A percentile compares a stretch with the other conserved stretches of the same genome.
These are phyloP conservation scores for Mycena kentingensis DNA, from an alignment of 768 basidiomycete genomes.

Conservation along the genomic window DNA sequence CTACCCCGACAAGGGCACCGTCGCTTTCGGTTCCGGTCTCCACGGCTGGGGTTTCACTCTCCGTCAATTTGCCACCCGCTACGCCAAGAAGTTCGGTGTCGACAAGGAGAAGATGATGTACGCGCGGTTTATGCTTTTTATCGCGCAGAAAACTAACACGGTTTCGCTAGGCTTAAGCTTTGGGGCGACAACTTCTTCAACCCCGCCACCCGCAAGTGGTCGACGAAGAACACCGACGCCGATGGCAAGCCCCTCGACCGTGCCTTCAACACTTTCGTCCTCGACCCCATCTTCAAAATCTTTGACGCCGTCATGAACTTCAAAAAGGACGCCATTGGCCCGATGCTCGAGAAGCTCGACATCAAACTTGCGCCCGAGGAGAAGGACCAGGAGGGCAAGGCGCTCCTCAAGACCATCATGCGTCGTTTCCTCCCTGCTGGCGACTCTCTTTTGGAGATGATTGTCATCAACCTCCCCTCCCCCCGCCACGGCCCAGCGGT, in stretches of 20 bases:
- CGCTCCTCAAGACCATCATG: slow-evolving; percentile 96
- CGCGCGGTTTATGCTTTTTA: neutral
- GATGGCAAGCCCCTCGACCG: slow-evolving; percentile 94
- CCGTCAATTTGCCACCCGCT: slow-evolving; percentile 92
- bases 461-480: slow-evolving; percentile 98
- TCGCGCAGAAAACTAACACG: neutral
- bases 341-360: slow-evolving; percentile 96
- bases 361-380: slow-evolving; percentile 86
- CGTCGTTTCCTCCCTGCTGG: slow-evolving; percentile 99
- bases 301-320: slow-evolving; percentile 99
- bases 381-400: slow-evolving; percentile 93
- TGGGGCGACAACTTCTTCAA: slow-evolving; percentile 99
- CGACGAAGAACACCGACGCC: slow-evolving; percentile 69
- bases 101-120: slow-evolving; percentile 96
- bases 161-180: slow-evolving; percentile 59
- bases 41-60: slow-evolving; percentile 99
- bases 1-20: slow-evolving; percentile 96
- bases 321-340: slow-evolving; percentile 85
- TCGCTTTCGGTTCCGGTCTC: slow-evolving; percentile 98
- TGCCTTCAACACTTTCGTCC: slow-evolving; percentile 97
- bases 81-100: slow-evolving; percentile 98
- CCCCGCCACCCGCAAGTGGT: slow-evolving; percentile 95
- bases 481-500: slow-evolving; percentile 95
- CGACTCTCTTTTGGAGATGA: slow-evolving; percentile 99
- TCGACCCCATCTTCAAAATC: slow-evolving; percentile 98